Evolutionary conservation across 1,284 basidiomycete genomes (phyloP).

Genomic region (Neolentinus lepideus): DNA sequence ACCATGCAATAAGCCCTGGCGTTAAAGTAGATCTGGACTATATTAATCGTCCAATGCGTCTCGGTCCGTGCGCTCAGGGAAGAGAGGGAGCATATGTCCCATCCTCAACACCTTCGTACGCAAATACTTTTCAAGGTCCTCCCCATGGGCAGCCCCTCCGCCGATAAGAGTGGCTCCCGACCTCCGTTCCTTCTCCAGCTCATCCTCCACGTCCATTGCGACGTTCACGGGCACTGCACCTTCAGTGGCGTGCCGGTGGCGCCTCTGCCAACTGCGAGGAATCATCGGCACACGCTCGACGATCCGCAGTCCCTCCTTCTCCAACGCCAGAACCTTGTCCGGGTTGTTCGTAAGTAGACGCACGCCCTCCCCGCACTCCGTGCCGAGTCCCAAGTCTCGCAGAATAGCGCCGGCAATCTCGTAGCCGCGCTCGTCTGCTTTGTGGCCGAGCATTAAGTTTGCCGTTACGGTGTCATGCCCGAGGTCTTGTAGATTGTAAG

Average conservation of each 20-base stretch:
- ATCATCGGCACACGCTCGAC: slow-evolving; percentile 91
- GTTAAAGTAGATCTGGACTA: not conserved
- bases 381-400: slow-evolving; percentile 77
- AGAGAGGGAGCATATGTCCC: slow-evolving; percentile 86
- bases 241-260: slow-evolving; percentile 23
- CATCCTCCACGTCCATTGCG: slow-evolving; percentile 16
- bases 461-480: slow-evolving; percentile 98
- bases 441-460: slow-evolving; percentile 92
- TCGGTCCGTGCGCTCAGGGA: slow-evolving; percentile 7
- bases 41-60: slow-evolving; percentile 14
- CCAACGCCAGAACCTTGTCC: slow-evolving; percentile 88
- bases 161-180: slow-evolving; percentile 83
- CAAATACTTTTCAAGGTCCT: slow-evolving; percentile 93
- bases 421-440: slow-evolving; percentile 92
- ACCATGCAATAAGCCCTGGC: too few species aligned
- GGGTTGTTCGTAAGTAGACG: slow-evolving; percentile 96
- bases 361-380: slow-evolving; percentile 52
- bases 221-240: slow-evolving; percentile 11
- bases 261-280: slow-evolving; percentile 80
- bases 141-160: slow-evolving; percentile 71
- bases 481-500: slow-evolving; percentile 97
- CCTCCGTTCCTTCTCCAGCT: slow-evolving; percentile 35
- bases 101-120: slow-evolving; percentile 94
- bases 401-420: slow-evolving; percentile 89
- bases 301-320: slow-evolving; percentile 78